Percentiles rank a stretch among this genome's conserved stretches.
phyloP scores from a whole-genome alignment of 2,329 filamentous ascomycete genomes.

The Xylaria sp. region DNA sequence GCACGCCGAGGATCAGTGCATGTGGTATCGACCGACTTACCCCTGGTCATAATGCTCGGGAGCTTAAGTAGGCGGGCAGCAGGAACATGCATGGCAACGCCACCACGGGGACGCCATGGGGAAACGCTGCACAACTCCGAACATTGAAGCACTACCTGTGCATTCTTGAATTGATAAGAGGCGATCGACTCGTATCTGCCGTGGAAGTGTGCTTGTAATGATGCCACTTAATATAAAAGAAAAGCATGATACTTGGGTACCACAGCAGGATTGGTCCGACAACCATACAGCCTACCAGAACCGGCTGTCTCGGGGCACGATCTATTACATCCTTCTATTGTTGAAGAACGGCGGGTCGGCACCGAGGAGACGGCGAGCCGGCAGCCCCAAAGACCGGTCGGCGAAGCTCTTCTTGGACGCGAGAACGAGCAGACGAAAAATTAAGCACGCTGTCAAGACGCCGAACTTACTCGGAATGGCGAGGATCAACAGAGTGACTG shows the following conservation, averaged over 20 bases:
- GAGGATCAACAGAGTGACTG: background rate
- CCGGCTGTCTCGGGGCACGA: conserved; percentile 20
- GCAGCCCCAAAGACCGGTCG: conserved; percentile 35
- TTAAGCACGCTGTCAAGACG: conserved; percentile 32
- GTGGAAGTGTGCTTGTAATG: conserved; percentile 39
- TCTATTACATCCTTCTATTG: conserved; percentile 14
- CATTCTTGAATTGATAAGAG: conserved; percentile 18
- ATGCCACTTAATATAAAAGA: background rate
- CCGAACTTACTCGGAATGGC: background rate
- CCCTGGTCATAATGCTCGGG: conserved; percentile 18
- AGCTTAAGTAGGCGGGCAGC: conserved; percentile 15
- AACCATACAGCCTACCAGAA: conserved; percentile 5
- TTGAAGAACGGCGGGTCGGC: conserved; percentile 37
- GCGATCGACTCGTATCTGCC: conserved; percentile 40
- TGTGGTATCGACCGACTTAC: background rate
- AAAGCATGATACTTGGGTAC: background rate
- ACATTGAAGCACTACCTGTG: conserved; percentile 18
- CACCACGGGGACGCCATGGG: conserved; percentile 11
- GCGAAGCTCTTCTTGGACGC: conserved; percentile 25
- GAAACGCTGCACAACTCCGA: conserved; percentile 33
- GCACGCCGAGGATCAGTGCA: conserved; percentile 18
- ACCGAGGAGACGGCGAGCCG: conserved; percentile 36
- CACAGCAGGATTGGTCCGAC: conserved; percentile 20
- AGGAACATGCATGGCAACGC: conserved; percentile 17
- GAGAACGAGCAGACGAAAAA: conserved; percentile 12